These are phyloP conservation scores for Agapanthus africanus DNA, from an alignment of 106 monocot genomes.

Conservation along the genomic window DNA sequence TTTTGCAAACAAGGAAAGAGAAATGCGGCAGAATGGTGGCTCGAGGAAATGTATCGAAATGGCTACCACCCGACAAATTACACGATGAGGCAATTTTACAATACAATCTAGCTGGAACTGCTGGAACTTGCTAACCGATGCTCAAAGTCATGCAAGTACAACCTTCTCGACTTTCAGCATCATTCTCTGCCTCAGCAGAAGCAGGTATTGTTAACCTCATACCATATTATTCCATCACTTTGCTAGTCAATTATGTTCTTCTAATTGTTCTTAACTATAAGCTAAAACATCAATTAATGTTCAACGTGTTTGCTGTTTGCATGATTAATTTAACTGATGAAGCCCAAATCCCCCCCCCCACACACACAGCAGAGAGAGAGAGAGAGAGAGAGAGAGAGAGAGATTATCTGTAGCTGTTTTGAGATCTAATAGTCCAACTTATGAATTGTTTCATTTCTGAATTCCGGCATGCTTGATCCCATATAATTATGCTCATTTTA, in stretches of 20 bases:
- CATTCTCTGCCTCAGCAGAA: background rate
- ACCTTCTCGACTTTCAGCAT: background rate
- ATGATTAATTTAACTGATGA: background rate
- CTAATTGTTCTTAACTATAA: background rate
- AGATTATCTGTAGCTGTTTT: too few species aligned
- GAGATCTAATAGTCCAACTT: too few species aligned
- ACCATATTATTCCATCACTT: background rate
- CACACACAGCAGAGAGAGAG: too few species aligned
- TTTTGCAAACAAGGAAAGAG: slow-evolving; percentile 59
- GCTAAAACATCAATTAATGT: background rate
- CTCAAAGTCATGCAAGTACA: slow-evolving; percentile 5
- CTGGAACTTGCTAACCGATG: background rate
- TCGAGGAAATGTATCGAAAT: slow-evolving; percentile 50
- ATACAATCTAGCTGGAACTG: background rate
- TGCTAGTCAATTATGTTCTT: background rate
- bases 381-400: too few species aligned
- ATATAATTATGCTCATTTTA: too few species aligned
- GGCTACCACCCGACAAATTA: slow-evolving; percentile 61
- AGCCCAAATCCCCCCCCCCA: too few species aligned
- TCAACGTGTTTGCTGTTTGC: background rate
- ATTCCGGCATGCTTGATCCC: too few species aligned
- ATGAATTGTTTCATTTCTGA: too few species aligned
- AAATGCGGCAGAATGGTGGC: slow-evolving; percentile 64
- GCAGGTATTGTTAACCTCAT: slow-evolving; percentile 4
- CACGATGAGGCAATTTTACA: slow-evolving; percentile 43